phyloP scores from a whole-genome alignment of 1,139 yeast genomes.

The Debaryomyces sp. region DNA sequence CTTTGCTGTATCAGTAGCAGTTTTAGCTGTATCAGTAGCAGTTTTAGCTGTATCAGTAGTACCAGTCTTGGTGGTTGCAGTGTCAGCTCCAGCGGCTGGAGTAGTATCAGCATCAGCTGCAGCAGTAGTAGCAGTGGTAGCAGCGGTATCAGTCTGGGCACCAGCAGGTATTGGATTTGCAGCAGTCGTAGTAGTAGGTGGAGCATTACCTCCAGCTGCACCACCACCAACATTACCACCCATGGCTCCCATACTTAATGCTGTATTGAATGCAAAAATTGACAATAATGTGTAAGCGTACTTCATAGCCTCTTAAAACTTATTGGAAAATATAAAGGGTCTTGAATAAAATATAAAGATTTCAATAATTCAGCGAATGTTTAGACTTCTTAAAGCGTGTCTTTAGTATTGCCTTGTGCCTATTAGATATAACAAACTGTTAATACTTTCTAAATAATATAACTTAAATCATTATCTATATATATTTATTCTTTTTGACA shows the following conservation, averaged over 20 bases:
- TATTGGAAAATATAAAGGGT: background rate
- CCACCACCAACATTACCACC: background rate
- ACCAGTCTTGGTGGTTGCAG: conserved; percentile 12
- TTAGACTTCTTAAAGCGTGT: background rate
- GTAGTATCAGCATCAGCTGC: conserved; percentile 11
- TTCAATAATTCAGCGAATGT: background rate
- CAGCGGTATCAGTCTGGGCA: conserved; percentile 11
- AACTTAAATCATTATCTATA: background rate
- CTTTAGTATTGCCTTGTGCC: background rate
- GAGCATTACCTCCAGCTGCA: background rate
- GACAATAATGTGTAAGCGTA: conserved; percentile 5
- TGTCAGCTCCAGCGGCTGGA: conserved; percentile 11
- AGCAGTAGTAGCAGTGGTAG: conserved; percentile 14
- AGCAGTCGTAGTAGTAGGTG: conserved; percentile 4
- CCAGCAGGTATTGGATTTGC: conserved; percentile 2
- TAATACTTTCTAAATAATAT: background rate
- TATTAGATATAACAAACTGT: background rate
- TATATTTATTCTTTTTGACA: background rate
- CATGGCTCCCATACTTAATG: conserved; percentile 1
- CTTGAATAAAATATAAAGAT: background rate
- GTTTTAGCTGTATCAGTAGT: conserved; percentile 16
- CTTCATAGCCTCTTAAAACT: conserved; percentile 1
- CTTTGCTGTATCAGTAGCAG: conserved; percentile 8
- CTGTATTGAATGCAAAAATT: conserved; percentile 4
- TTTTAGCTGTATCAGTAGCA: too few species aligned